Percentiles rank a stretch among this genome's conserved stretches.
phyloP scores from a whole-genome alignment of 2,329 filamentous ascomycete genomes.

The Truncatella angustata region DNA sequence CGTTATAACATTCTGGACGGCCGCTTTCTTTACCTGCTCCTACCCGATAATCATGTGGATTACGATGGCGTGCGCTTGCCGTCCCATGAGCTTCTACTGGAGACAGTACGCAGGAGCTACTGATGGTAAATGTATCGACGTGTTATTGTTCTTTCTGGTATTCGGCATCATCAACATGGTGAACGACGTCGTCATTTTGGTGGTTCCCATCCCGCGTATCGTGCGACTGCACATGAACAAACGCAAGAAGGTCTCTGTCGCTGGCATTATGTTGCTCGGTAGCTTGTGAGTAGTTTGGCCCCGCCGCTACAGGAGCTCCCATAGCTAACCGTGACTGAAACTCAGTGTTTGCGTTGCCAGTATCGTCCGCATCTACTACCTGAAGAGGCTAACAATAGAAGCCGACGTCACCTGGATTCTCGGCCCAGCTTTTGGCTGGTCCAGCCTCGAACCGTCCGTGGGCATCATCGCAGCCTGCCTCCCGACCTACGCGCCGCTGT shows the following conservation, averaged over 20 bases:
- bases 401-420: constrained; percentile 27
- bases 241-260: constrained; percentile 25
- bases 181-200: constrained; percentile 28
- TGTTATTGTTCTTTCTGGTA: constrained; percentile 20
- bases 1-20: constrained; percentile 19
- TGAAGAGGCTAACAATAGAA: constrained; percentile 19
- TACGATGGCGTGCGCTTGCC: constrained; percentile 20
- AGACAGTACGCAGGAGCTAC: constrained; percentile 18
- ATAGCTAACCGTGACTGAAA: constrained; percentile 5
- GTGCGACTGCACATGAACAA: constrained; percentile 26
- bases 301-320: neutral
- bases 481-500: constrained; percentile 27
- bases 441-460: constrained; percentile 30
- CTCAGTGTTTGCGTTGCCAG: constrained; percentile 25
- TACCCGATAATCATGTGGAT: constrained; percentile 25
- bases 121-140: constrained; percentile 20
- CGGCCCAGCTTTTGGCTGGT: constrained; percentile 30
- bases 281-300: constrained; percentile 25
- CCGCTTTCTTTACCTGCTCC: constrained; percentile 19
- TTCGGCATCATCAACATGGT: constrained; percentile 27
- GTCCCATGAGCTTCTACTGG: constrained; percentile 24
- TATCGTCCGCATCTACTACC: constrained; percentile 26
- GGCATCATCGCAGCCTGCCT: constrained; percentile 36
- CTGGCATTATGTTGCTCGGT: constrained; percentile 28
- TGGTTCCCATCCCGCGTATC: constrained; percentile 28